These are phyloP conservation scores for Nyssa sinensis DNA, from an alignment of 148 eudicot species.

Conservation along the genomic window DNA sequence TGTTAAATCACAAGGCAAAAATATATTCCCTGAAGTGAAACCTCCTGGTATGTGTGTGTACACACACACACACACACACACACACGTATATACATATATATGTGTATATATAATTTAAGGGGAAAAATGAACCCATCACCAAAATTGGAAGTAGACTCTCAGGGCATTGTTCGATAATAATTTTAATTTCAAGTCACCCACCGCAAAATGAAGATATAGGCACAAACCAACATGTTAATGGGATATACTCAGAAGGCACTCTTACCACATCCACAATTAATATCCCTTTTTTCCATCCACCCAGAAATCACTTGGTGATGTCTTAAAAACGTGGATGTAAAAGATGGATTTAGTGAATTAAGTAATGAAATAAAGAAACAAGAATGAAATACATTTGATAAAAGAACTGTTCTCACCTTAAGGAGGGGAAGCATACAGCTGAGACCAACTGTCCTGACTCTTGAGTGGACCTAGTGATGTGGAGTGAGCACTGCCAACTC, in stretches of 20 bases:
- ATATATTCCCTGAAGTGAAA: too few relatives aligned
- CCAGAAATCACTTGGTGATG: background rate
- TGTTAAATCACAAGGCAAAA: too few relatives aligned
- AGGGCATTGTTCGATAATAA: background rate
- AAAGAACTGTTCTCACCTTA: background rate
- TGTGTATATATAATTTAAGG: background rate
- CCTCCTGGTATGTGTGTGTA: too few relatives aligned
- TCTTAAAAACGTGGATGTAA: background rate
- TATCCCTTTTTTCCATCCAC: background rate
- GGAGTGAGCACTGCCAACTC: slow-evolving; percentile 1
- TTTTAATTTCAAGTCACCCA: background rate
- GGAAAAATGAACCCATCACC: background rate
- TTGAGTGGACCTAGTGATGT: slow-evolving; percentile 4
- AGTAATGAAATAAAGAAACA: background rate
- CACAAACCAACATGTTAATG: too few relatives aligned
- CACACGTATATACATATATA: too few relatives aligned
- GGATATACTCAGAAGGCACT: too few relatives aligned
- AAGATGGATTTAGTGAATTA: background rate
- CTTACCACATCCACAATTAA: too few relatives aligned
- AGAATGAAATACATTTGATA: background rate
- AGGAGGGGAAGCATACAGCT: background rate
- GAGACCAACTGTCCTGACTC: slow-evolving; percentile 11
- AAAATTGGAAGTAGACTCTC: background rate
- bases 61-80: too few relatives aligned
- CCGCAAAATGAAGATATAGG: background rate